Conservation (phyloP, 805 yeast genomes). For the Zygotorulaspora chibaensis region DNA sequence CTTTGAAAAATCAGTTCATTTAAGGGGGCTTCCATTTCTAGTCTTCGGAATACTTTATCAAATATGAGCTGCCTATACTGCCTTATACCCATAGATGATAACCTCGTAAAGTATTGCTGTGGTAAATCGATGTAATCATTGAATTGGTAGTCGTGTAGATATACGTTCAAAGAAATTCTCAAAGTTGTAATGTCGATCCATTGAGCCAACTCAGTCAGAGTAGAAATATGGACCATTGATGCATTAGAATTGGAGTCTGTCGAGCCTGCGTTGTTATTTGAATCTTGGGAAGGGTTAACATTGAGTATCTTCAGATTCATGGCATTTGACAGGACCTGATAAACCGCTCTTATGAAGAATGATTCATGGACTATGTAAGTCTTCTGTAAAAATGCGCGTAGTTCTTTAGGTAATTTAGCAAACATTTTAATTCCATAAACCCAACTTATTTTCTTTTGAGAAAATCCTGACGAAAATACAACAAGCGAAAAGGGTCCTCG, state of each 20-base stretch:
- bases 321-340: constrained; percentile 65
- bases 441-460: constrained; percentile 48
- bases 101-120: constrained; percentile 31
- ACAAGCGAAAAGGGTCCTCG: constrained; percentile 58
- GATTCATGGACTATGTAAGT: constrained; percentile 84
- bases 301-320: constrained; percentile 45
- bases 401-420: constrained; percentile 52
- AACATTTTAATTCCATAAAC: constrained; percentile 64
- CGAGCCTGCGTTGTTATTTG: constrained; percentile 9
- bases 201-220: constrained; percentile 51
- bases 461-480: constrained; percentile 80
- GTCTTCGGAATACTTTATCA: constrained; percentile 49
- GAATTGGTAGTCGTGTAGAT: constrained; percentile 58
- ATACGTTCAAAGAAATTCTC: constrained; percentile 71
- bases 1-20: constrained; percentile 49
- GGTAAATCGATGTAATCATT: constrained; percentile 49
- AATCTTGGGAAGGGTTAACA: constrained; percentile 17
- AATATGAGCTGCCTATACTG: constrained; percentile 40
- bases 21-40: constrained; percentile 40
- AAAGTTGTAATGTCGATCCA: constrained; percentile 70
- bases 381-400: constrained; percentile 51
- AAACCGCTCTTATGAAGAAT: constrained; percentile 78
- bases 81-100: constrained; percentile 28
- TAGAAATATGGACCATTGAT: constrained; percentile 40
- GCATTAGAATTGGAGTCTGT: constrained; percentile 15